Evolutionary conservation across 1,139 yeast species (phyloP), one percentile per base, ranked within the genome.

Genomic region (Wickerhamiella infanticola): DNA sequence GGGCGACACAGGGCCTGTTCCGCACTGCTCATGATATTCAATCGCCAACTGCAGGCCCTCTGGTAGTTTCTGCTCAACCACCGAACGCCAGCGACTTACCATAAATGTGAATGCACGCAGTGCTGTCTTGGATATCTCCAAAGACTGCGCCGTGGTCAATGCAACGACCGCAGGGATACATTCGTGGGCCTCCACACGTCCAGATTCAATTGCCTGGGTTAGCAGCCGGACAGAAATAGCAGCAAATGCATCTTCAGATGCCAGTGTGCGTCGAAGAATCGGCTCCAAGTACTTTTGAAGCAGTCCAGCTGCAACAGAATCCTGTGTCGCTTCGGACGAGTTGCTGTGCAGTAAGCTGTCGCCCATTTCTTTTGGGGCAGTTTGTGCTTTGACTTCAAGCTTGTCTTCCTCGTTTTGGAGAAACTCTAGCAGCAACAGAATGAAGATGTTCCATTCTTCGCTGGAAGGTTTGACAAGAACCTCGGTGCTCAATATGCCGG

Each of bases 401-500:
- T 24, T 35, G n/a, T 33, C 38, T 25, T 44, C 47, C 35, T 44
- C 41, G 3, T 24, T n/a, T 8, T 25, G 33, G n/a, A 46, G 42
- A 31, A 29, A 37, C 31, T 41, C 43, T 2, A 46, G 43, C 25
- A 46, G 39, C 4, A 41, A 38, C 26, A 42, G 24, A 43, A 46
- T 46, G 26, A 44, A 46, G 31, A 37, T 37, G 24, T 27, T 31
- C 48, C 48, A 46, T 25, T 44, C 48, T 5, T 31, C 37, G 3
- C 44, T 33, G 25, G 35, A 11, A 8, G 31, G 36, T 13, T 44
- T 23, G 3, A 24, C 27, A 5, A 41, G 23, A 4, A 41, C 39
- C 8, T 27, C 13, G 3, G 24, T n/a, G 5, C 13, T 27, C 13
- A 46, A 43, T 11, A 43, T 36, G 3, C 37, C 29, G 29, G 40